Evolutionary conservation across 192 early-diverging fungal species (phyloP).

Genomic region (Umbelopsis isabellina): DNA sequence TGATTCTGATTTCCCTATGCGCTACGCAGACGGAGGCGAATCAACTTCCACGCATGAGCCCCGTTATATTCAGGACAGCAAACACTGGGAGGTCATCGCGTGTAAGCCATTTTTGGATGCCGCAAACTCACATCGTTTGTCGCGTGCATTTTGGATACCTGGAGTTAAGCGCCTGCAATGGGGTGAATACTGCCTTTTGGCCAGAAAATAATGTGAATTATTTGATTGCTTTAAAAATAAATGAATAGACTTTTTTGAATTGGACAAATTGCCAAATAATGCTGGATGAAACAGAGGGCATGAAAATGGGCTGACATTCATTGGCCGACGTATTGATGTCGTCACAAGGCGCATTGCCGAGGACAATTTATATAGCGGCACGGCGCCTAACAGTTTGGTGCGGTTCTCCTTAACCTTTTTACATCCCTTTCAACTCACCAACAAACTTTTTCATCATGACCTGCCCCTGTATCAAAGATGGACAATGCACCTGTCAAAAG

Average conservation of each 20-base stretch:
- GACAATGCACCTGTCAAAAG: background rate
- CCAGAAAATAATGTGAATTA: slow-evolving; percentile 22
- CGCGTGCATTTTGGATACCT: slow-evolving; percentile 61
- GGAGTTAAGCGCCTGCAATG: slow-evolving; percentile 51
- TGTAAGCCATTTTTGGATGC: slow-evolving; percentile 73
- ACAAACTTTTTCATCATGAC: background rate
- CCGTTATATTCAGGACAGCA: slow-evolving; percentile 54
- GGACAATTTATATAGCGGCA: no score
- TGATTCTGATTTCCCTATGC: slow-evolving; percentile 51
- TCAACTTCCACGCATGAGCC: slow-evolving; percentile 29
- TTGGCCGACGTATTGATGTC: no score
- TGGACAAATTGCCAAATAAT: no score
- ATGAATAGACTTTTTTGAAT: no score
- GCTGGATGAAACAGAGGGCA: no score
- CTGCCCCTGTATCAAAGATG: slow-evolving; percentile 12
- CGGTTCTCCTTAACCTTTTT: background rate
- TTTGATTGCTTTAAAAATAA: background rate
- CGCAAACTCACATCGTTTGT: slow-evolving; percentile 45
- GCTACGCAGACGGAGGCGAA: slow-evolving; percentile 3
- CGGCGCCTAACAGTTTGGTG: no score
- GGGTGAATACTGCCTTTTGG: slow-evolving; percentile 67
- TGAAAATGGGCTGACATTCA: no score
- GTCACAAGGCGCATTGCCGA: no score
- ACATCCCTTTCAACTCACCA: background rate
- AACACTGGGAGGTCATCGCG: slow-evolving; percentile 58